phyloP scores from a whole-genome alignment of 2,329 filamentous ascomycete species.

The Escovopsis sp. region DNA sequence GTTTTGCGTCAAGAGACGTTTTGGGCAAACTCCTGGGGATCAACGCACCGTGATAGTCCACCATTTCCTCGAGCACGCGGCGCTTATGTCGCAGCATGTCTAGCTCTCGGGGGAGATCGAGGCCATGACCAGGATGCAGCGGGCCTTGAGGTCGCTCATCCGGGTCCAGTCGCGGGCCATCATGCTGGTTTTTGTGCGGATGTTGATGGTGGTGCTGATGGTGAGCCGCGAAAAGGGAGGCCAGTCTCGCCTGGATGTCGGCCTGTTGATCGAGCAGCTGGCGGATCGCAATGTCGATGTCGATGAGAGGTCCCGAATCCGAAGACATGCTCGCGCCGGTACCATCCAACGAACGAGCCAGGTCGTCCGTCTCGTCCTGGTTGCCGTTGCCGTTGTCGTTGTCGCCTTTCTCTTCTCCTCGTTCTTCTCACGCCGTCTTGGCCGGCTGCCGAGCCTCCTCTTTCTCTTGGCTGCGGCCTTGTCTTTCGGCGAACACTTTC shows the following conservation, averaged over 20 bases:
- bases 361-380: neutral
- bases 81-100: slow-evolving; percentile 42
- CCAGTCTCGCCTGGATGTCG: slow-evolving; percentile 36
- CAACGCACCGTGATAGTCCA: slow-evolving; percentile 30
- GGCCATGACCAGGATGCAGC: slow-evolving; percentile 15
- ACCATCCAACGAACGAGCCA: neutral
- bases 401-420: no score
- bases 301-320: slow-evolving; percentile 1
- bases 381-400: no score
- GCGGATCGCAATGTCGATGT: slow-evolving; percentile 10
- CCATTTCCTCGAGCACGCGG: slow-evolving; percentile 32
- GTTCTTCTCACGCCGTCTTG: no score
- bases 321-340: neutral
- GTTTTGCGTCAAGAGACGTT: neutral
- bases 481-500: no score
- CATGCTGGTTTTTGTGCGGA: neutral
- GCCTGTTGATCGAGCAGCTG: slow-evolving; percentile 36
- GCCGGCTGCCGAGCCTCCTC: no score
- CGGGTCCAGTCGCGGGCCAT: no score
- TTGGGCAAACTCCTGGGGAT: neutral
- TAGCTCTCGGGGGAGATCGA: slow-evolving; percentile 34
- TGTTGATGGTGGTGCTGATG: neutral
- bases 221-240: slow-evolving; percentile 29
- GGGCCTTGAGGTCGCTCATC: no score
- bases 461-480: no score